Percentiles rank a stretch among this genome's conserved stretches.
Evolutionary conservation across 106 monocot species (phyloP).

Genomic region (Narthecium ossifragum): DNA sequence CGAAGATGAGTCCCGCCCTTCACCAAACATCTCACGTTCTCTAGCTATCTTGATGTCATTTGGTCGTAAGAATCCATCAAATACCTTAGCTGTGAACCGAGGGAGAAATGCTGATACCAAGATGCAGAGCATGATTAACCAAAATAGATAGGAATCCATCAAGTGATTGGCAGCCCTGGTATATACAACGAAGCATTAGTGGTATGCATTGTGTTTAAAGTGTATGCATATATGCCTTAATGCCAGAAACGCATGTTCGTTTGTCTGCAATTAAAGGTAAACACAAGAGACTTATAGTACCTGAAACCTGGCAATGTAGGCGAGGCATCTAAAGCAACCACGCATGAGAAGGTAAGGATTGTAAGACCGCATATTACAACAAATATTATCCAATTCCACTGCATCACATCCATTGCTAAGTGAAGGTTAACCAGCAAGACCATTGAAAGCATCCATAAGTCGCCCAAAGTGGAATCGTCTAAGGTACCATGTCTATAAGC

Average conservation of each 20-base stretch:
- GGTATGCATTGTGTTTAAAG: neutral
- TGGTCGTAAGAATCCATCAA: constrained; percentile 41
- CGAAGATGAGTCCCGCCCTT: neutral
- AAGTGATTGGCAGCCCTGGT: constrained; percentile 75
- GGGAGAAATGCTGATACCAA: constrained; percentile 61
- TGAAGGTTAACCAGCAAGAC: constrained; percentile 82
- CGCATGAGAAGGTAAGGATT: constrained; percentile 38
- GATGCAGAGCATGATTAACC: constrained; percentile 56
- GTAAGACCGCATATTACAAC: constrained; percentile 66
- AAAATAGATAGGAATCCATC: constrained; percentile 65
- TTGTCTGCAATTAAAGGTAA: neutral
- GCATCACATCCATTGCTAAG: constrained; percentile 66
- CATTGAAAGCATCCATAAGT: constrained; percentile 53
- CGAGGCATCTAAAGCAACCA: constrained; percentile 52
- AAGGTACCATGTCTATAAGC: constrained; percentile 52
- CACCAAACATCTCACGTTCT: constrained; percentile 58
- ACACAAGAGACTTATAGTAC: constrained; percentile 41
- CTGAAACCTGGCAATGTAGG: constrained; percentile 61
- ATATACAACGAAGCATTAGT: constrained; percentile 4
- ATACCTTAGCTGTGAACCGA: constrained; percentile 47
- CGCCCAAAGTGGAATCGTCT: constrained; percentile 60
- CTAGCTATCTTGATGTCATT: constrained; percentile 72
- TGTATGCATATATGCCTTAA: neutral
- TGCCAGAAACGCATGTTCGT: neutral
- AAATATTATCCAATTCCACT: constrained; percentile 77